Percentiles rank a stretch among this genome's conserved stretches.
phyloP scores from a whole-genome alignment of 768 basidiomycete genomes.

The Lactifluus hygrophoroides region DNA sequence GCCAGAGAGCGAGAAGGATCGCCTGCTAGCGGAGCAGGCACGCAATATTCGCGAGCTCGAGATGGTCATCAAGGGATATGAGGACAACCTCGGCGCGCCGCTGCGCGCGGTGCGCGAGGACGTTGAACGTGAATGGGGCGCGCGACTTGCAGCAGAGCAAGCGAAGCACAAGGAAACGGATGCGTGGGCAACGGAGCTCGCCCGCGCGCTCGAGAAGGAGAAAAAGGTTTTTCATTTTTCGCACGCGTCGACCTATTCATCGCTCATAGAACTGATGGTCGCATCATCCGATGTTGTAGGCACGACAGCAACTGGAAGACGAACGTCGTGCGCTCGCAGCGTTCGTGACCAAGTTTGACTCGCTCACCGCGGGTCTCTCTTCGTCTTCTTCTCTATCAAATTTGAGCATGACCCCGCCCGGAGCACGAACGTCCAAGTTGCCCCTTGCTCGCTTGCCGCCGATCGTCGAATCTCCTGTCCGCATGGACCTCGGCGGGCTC shows the following conservation, averaged over 20 bases:
- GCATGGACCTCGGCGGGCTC: conserved; percentile 31
- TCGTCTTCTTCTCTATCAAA: background rate
- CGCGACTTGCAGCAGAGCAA: conserved; percentile 48
- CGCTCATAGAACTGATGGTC: background rate
- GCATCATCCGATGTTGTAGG: conserved; percentile 28
- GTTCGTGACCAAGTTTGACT: conserved; percentile 78
- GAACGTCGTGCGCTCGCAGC: conserved; percentile 70
- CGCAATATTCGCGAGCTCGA: conserved; percentile 76
- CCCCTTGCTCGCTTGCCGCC: conserved; percentile 21
- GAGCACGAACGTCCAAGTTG: conserved; percentile 25
- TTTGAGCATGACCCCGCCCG: conserved; percentile 19
- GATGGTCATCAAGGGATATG: conserved; percentile 58
- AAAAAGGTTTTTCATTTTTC: conserved; percentile 56
- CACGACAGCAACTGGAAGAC: conserved; percentile 57
- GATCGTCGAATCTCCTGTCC: conserved; percentile 43
- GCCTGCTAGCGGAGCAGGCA: conserved; percentile 60
- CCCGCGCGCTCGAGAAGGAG: conserved; percentile 71
- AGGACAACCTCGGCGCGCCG: conserved; percentile 65
- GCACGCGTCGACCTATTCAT: too few species aligned
- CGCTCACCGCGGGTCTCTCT: conserved; percentile 42
- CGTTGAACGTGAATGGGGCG: conserved; percentile 66
- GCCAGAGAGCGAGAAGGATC: conserved; percentile 66
- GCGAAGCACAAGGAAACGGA: conserved; percentile 60
- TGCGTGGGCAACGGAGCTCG: conserved; percentile 65
- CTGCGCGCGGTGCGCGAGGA: conserved; percentile 59